These are phyloP conservation scores for Paramecium pentaurelia DNA, from an alignment of 73 alveolate species.

Conservation along the genomic window DNA sequence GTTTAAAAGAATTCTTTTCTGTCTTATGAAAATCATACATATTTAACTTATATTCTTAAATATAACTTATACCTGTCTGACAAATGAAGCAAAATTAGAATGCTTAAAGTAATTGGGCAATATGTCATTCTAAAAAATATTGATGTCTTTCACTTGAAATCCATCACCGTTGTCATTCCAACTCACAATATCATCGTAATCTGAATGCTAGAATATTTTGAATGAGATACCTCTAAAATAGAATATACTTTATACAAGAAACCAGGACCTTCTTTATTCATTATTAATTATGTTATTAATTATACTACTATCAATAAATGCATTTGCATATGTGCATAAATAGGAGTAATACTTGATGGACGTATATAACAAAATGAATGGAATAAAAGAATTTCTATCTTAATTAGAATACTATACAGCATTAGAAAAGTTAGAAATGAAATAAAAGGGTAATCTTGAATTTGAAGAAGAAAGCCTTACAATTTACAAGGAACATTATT, in stretches of 20 bases:
- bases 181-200: conserved; percentile 81
- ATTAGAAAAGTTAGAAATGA: neutral
- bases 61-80: conserved; percentile 71
- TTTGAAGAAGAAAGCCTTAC: conserved; percentile 10
- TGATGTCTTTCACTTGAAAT: conserved; percentile 82
- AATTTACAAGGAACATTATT: conserved; percentile 20
- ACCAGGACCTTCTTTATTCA: conserved; percentile 42
- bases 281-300: conserved; percentile 3
- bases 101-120: conserved; percentile 95
- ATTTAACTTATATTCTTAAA: conserved; percentile 62
- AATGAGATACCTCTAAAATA: conserved; percentile 2
- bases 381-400: neutral
- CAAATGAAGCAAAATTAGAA: conserved; percentile 94
- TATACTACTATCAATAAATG: neutral
- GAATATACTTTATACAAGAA: conserved; percentile 24
- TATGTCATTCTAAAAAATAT: conserved; percentile 88
- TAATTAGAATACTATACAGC: conserved; percentile 44
- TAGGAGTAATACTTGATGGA: neutral
- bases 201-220: conserved; percentile 64
- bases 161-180: conserved; percentile 95
- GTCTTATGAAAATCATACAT: conserved; percentile 89
- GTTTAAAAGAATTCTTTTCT: conserved; percentile 57
- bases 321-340: conserved; percentile 19
- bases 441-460: neutral
- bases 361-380: neutral